Evolutionary conservation across 2,329 filamentous ascomycete genomes (phyloP).

Genomic region (Penicillium sp.): DNA sequence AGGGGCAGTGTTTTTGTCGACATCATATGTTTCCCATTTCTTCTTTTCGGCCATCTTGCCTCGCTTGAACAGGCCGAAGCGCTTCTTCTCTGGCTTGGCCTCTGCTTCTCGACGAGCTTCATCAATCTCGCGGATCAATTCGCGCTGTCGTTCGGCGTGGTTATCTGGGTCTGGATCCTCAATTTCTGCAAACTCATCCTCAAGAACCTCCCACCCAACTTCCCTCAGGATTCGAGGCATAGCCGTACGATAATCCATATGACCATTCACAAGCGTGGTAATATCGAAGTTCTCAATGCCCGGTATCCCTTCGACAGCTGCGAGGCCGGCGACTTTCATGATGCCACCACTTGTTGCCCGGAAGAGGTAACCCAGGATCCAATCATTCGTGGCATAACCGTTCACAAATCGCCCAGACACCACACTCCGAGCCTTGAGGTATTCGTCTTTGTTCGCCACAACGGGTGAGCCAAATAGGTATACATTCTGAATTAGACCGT

Average conservation of each 20-base stretch:
- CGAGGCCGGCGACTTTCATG: constrained; percentile 80
- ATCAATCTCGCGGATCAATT: constrained; percentile 95
- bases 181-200: constrained; percentile 92
- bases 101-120: constrained; percentile 86
- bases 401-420: constrained; percentile 93
- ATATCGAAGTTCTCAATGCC: constrained; percentile 88
- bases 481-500: constrained; percentile 88
- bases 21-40: constrained; percentile 93
- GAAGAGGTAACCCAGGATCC: constrained; percentile 96
- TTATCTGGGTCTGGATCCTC: constrained; percentile 97
- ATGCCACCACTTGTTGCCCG: constrained; percentile 91
- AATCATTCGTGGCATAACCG: constrained; percentile 90
- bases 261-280: constrained; percentile 79
- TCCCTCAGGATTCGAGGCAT: constrained; percentile 87
- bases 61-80: constrained; percentile 76
- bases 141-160: constrained; percentile 79
- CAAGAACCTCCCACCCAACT: constrained; percentile 87
- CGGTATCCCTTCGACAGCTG: constrained; percentile 70
- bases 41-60: constrained; percentile 74
- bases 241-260: constrained; percentile 93
- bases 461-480: constrained; percentile 92
- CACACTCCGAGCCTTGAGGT: constrained; percentile 73
- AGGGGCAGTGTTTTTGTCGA: constrained; percentile 45
- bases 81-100: constrained; percentile 69
- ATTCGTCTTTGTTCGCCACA: constrained; percentile 90